Conservation (phyloP, 2,329 filamentous ascomycete species). For the Coniochaeta sp. region DNA sequence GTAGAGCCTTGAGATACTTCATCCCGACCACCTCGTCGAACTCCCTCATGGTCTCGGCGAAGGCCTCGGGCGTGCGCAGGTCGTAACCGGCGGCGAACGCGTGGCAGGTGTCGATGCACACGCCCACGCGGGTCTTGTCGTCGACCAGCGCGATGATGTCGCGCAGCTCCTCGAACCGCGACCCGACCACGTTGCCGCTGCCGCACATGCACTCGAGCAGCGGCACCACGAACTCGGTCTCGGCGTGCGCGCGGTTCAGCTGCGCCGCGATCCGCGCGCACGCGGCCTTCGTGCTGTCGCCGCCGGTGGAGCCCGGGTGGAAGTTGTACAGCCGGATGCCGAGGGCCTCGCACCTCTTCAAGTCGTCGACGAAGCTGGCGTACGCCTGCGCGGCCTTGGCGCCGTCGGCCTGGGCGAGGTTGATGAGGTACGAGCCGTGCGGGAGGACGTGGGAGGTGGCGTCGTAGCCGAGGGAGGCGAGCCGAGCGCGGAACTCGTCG, state of each 20-base stretch:
- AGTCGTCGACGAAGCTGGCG: constrained; percentile 76
- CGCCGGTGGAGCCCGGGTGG: constrained; percentile 80
- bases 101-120: constrained; percentile 96
- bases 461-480: constrained; percentile 64
- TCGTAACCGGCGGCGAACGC: constrained; percentile 94
- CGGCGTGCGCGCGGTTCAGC: constrained; percentile 74
- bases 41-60: constrained; percentile 62
- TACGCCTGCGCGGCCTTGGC: constrained; percentile 83
- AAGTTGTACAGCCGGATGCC: constrained; percentile 96
- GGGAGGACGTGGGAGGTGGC: constrained; percentile 70
- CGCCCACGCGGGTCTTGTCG: constrained; percentile 77
- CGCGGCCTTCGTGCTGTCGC: constrained; percentile 58
- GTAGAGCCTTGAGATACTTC: constrained; percentile 75
- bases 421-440: constrained; percentile 94
- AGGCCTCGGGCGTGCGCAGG: constrained; percentile 66
- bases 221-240: constrained; percentile 69
- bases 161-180: constrained; percentile 75
- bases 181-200: constrained; percentile 78
- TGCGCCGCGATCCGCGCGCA: constrained; percentile 73
- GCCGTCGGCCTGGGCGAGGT: constrained; percentile 78
- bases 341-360: constrained; percentile 75
- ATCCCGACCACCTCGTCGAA: constrained; percentile 76
- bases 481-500: constrained; percentile 61
- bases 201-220: constrained; percentile 96
- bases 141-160: constrained; percentile 76